phyloP scores from a whole-genome alignment of 2,329 filamentous ascomycete species.

The Shiraia sp. region DNA sequence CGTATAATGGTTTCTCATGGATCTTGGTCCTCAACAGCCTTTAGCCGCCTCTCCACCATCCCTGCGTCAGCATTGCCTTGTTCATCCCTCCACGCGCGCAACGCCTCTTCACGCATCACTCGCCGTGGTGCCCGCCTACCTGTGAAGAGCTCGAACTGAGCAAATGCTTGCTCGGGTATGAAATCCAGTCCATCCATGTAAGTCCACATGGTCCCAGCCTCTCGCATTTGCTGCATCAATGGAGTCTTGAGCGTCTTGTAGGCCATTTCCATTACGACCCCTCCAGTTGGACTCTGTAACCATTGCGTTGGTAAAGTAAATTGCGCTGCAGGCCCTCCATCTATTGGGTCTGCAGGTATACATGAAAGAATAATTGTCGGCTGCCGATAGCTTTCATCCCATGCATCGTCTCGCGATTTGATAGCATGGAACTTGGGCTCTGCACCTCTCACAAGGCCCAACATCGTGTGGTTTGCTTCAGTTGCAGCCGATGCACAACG shows the following conservation, averaged over 20 bases:
- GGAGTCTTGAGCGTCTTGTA: slow-evolving; percentile 76
- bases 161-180: slow-evolving; percentile 77
- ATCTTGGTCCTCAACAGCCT: slow-evolving; percentile 41
- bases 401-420: slow-evolving; percentile 60
- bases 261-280: slow-evolving; percentile 72
- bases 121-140: slow-evolving; percentile 71
- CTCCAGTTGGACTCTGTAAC: slow-evolving; percentile 73
- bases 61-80: slow-evolving; percentile 34
- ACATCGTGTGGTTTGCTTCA: slow-evolving; percentile 18
- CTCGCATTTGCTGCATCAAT: slow-evolving; percentile 68
- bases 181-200: slow-evolving; percentile 76
- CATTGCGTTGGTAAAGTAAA: slow-evolving; percentile 71
- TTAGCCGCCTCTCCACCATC: slow-evolving; percentile 39
- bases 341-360: slow-evolving; percentile 71
- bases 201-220: slow-evolving; percentile 68
- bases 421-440: slow-evolving; percentile 62
- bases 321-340: slow-evolving; percentile 66
- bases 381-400: slow-evolving; percentile 65
- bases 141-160: slow-evolving; percentile 81
- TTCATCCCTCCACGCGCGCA: slow-evolving; percentile 42
- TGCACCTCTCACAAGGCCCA: slow-evolving; percentile 22
- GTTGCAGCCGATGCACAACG: slow-evolving; percentile 45
- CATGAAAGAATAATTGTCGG: slow-evolving; percentile 78
- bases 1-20: slow-evolving; percentile 17
- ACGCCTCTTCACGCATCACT: slow-evolving; percentile 70